Conservation (phyloP, 139 green algal genomes). For the Picochlorum sp. region DNA sequence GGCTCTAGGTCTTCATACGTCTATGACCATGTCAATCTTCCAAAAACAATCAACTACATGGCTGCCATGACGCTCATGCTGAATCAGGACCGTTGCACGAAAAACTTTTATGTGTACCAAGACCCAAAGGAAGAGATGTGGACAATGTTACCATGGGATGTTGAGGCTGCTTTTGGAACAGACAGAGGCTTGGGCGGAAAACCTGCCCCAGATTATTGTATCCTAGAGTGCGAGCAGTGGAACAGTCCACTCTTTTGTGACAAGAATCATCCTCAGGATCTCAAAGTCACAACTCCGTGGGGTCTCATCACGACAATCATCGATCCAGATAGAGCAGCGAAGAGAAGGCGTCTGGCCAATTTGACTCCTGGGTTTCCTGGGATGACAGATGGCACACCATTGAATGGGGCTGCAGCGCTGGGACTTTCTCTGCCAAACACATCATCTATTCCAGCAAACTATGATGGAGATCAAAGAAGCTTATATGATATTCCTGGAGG, state of each 20-base stretch:
- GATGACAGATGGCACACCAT: conserved; percentile 2
- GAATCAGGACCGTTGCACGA: conserved; percentile 87
- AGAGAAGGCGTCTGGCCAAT: not conserved
- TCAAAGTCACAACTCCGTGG: conserved; percentile 43
- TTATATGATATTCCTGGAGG: conserved; percentile 19
- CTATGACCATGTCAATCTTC: conserved; percentile 67
- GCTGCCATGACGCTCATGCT: conserved; percentile 63
- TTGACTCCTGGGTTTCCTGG: not conserved
- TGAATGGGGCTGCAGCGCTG: not conserved
- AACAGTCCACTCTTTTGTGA: conserved; percentile 81
- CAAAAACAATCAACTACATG: conserved; percentile 68
- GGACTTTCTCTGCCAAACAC: conserved; percentile 15
- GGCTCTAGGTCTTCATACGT: conserved; percentile 37
- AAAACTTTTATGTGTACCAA: conserved; percentile 82
- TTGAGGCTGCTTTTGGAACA: conserved; percentile 46
- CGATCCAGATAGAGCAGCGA: conserved; percentile 8
- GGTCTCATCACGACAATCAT: conserved; percentile 30
- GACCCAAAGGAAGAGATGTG: conserved; percentile 50
- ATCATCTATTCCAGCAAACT: conserved; percentile 14
- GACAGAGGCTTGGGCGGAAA: conserved; percentile 54
- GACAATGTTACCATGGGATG: conserved; percentile 52
- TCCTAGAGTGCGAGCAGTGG: conserved; percentile 75
- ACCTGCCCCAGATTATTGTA: conserved; percentile 59
- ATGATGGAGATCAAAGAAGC: conserved; percentile 9
- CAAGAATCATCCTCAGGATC: conserved; percentile 62